These are phyloP conservation scores for Rhynchosporium agropyri DNA, from an alignment of 2,329 filamentous ascomycete species.

Conservation along the genomic window DNA sequence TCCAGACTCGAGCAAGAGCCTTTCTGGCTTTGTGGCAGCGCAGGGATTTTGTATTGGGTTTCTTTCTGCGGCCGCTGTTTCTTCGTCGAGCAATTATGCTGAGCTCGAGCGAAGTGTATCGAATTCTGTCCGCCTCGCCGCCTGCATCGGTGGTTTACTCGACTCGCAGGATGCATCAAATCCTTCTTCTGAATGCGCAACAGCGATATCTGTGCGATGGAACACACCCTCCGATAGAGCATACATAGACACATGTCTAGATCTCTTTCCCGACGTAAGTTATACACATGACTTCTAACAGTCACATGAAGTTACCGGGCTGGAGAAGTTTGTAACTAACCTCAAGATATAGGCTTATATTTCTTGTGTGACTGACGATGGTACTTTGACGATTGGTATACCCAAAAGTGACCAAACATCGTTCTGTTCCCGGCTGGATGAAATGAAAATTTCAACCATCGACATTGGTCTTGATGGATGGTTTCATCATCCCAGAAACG, in stretches of 20 bases:
- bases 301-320: no score
- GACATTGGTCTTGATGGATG: background rate
- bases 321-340: no score
- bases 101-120: background rate
- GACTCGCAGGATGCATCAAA: background rate
- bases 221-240: background rate
- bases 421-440: background rate
- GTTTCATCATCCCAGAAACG: background rate
- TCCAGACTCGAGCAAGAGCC: background rate
- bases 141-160: background rate
- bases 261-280: no score
- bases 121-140: background rate
- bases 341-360: no score
- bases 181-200: background rate
- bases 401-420: background rate
- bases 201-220: background rate
- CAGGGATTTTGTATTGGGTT: constrained; percentile 10
- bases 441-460: background rate
- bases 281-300: no score
- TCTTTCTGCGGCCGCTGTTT: background rate
- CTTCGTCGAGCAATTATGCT: background rate
- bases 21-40: no score
- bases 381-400: background rate
- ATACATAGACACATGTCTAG: no score
- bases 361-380: no score